phyloP scores from a whole-genome alignment of 1,284 basidiomycete genomes.

The Vanrija humicola region DNA sequence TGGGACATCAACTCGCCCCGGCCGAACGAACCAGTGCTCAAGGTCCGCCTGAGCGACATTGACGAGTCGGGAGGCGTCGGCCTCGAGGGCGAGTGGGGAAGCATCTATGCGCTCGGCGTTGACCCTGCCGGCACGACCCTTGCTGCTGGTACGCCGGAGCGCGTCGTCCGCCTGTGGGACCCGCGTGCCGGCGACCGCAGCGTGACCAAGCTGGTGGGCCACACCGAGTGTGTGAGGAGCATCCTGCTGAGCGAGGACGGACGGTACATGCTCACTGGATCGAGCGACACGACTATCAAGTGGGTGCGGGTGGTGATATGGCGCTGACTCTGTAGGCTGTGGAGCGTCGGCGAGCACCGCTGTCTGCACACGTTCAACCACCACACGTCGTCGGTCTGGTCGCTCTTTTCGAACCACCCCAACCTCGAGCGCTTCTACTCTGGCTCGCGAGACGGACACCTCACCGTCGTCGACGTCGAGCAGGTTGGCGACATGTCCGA shows the following conservation, averaged over 20 bases:
- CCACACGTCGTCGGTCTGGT: slow-evolving; percentile 94
- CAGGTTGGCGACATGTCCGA: slow-evolving; percentile 73
- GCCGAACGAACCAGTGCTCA: slow-evolving; percentile 42
- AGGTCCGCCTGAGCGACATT: slow-evolving; percentile 37
- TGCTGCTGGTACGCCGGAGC: slow-evolving; percentile 85
- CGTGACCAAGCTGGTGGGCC: slow-evolving; percentile 73
- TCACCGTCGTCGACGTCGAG: slow-evolving; percentile 87
- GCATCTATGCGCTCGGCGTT: slow-evolving; percentile 72
- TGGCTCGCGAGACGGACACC: slow-evolving; percentile 82
- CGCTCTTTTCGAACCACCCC: slow-evolving; percentile 79
- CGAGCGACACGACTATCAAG: slow-evolving; percentile 69
- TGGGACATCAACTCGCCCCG: slow-evolving; percentile 73
- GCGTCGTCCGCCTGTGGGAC: slow-evolving; percentile 88
- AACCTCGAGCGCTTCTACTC: slow-evolving; percentile 91
- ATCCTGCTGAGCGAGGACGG: slow-evolving; percentile 85
- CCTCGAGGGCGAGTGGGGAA: slow-evolving; percentile 57
- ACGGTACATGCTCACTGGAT: slow-evolving; percentile 83
- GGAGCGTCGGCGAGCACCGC: slow-evolving; percentile 84
- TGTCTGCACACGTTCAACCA: slow-evolving; percentile 95
- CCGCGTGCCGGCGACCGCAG: slow-evolving; percentile 65
- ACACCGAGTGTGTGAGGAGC: slow-evolving; percentile 92
- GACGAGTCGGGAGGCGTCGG: slow-evolving; percentile 40
- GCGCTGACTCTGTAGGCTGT: slow-evolving; percentile 59
- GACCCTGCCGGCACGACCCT: slow-evolving; percentile 76
- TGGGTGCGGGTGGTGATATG: slow-evolving; percentile 10